These are phyloP conservation scores for Blastobotrys niveus DNA, from an alignment of 1,139 yeast genomes.

Conservation along the genomic window DNA sequence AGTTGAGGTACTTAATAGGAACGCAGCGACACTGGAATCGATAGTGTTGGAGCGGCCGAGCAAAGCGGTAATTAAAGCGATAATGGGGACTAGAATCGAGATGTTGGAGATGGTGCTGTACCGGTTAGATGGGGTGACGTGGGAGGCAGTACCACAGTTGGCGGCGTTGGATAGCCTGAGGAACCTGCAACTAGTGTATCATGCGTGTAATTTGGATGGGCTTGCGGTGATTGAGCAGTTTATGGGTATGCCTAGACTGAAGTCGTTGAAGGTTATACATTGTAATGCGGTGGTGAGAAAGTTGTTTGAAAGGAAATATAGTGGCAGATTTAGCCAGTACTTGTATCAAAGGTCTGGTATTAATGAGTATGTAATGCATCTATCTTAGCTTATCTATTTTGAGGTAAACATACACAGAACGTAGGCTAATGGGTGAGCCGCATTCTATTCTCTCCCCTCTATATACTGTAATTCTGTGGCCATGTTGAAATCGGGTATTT, in stretches of 20 bases:
- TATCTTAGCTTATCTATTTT: no score
- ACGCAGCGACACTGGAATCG: not conserved
- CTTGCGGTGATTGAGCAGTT: not conserved
- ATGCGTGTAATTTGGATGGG: not conserved
- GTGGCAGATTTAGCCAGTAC: not conserved
- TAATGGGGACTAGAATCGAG: not conserved
- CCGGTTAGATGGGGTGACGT: not conserved
- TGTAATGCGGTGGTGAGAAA: not conserved
- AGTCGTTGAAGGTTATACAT: not conserved
- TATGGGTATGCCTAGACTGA: not conserved
- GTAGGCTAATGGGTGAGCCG: no score
- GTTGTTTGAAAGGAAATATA: not conserved
- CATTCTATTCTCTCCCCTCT: no score
- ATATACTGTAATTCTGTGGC: no score
- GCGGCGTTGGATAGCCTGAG: not conserved
- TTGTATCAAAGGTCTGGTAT: not conserved
- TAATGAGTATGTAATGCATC: slow-evolving; percentile 1
- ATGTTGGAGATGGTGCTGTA: not conserved
- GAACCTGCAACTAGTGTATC: not conserved
- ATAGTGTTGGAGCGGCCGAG: not conserved
- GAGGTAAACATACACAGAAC: no score
- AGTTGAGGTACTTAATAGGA: not conserved
- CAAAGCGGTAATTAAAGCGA: not conserved
- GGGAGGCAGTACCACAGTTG: not conserved
- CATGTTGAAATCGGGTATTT: no score